These are phyloP conservation scores for Mucor mucedo DNA, from an alignment of 371 early-diverging fungal species.

Conservation along the genomic window DNA sequence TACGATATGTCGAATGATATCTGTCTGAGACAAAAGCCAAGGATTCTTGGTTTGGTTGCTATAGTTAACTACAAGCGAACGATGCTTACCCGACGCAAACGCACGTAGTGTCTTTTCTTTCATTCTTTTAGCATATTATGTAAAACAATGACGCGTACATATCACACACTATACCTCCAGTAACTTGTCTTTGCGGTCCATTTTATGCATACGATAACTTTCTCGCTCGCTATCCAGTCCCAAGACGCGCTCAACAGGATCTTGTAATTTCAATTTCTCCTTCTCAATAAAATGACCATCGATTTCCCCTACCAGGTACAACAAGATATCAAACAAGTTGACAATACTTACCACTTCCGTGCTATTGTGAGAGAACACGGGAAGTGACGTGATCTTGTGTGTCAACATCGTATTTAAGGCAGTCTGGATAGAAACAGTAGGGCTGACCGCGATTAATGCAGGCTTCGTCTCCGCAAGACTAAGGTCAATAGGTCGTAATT, in stretches of 20 bases:
- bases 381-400: slow-evolving; percentile 61
- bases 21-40: slow-evolving; percentile 60
- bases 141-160: background rate
- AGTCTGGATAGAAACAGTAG: slow-evolving; percentile 53
- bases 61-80: slow-evolving; percentile 49
- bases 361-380: slow-evolving; percentile 60
- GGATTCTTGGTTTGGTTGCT: slow-evolving; percentile 32
- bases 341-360: slow-evolving; percentile 61
- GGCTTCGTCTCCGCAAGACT: slow-evolving; percentile 42
- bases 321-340: slow-evolving; percentile 59
- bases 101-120: slow-evolving; percentile 43
- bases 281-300: slow-evolving; percentile 35
- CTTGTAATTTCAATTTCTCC: slow-evolving; percentile 43
- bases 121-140: background rate
- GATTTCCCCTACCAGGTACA: slow-evolving; percentile 43
- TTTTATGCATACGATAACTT: slow-evolving; percentile 59
- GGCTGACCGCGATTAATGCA: slow-evolving; percentile 54
- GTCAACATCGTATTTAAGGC: slow-evolving; percentile 50
- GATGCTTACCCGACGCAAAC: slow-evolving; percentile 56
- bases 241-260: slow-evolving; percentile 61
- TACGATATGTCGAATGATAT: slow-evolving; percentile 55
- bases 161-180: slow-evolving; percentile 31
- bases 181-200: slow-evolving; percentile 52
- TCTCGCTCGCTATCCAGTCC: slow-evolving; percentile 62
- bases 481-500: slow-evolving; percentile 42